These are phyloP conservation scores for Coemansia reversa DNA, from an alignment of 192 early-diverging fungal genomes.

Conservation along the genomic window DNA sequence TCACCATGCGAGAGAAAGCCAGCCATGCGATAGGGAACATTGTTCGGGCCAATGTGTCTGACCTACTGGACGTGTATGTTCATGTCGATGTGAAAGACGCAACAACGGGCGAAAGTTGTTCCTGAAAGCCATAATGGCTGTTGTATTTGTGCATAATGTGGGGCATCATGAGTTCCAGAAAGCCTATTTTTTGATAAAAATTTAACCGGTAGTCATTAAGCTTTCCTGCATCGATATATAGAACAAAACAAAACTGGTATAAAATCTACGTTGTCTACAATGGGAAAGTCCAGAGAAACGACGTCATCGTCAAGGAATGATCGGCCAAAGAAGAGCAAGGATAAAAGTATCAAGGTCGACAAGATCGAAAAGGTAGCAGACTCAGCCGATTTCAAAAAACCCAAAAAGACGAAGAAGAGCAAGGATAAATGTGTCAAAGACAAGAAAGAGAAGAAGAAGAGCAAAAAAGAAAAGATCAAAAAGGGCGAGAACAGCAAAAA, in stretches of 20 bases:
- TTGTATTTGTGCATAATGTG: not conserved
- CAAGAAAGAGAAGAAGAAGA: conserved; percentile 4
- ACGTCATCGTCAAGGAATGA: conserved; percentile 3
- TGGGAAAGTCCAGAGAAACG: conserved; percentile 18
- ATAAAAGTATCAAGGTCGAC: conserved; percentile 11
- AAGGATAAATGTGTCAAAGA: no score
- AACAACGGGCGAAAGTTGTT: no score
- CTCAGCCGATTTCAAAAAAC: no score
- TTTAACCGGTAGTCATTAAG: no score
- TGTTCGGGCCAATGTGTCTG: conserved; percentile 25
- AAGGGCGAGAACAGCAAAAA: conserved; percentile 8
- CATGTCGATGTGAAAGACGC: conserved; percentile 16
- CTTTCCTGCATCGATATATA: no score
- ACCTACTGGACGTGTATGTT: conserved; percentile 43
- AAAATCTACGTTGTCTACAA: not conserved
- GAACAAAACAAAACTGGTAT: no score
- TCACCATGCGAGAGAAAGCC: conserved; percentile 18
- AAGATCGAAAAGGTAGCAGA: conserved; percentile 1
- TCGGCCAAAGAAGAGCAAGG: conserved; percentile 12
- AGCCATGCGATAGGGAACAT: conserved; percentile 16
- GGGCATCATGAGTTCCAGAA: no score
- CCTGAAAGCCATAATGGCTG: conserved; percentile 4
- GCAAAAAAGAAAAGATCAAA: conserved; percentile 11
- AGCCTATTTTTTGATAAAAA: no score
- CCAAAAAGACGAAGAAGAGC: conserved; percentile 13